phyloP scores from a whole-genome alignment of 129 eudicot species.

The Centaurea solstitialis region DNA sequence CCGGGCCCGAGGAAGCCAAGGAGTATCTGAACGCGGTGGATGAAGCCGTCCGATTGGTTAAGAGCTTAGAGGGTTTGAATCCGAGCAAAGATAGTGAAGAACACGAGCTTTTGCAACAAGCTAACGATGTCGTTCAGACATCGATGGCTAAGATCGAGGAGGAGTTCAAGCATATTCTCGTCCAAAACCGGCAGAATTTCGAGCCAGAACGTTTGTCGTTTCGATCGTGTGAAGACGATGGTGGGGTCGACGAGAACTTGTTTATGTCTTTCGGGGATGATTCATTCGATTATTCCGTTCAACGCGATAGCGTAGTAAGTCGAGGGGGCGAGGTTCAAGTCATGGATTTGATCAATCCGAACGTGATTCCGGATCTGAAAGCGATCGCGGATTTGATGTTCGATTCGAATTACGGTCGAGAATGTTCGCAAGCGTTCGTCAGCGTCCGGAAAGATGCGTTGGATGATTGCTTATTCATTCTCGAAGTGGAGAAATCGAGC shows the following conservation, averaged over 20 bases:
- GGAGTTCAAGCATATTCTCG: slow-evolving; percentile 74
- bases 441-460: slow-evolving; percentile 73
- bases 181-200: slow-evolving; percentile 74
- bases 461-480: slow-evolving; percentile 68
- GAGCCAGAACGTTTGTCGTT: slow-evolving; percentile 82
- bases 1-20: slow-evolving; percentile 58
- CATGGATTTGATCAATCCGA: slow-evolving; percentile 66
- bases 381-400: slow-evolving; percentile 69
- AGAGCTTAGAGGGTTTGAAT: slow-evolving; percentile 56
- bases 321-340: slow-evolving; percentile 58
- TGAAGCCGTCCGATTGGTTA: slow-evolving; percentile 47
- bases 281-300: slow-evolving; percentile 58
- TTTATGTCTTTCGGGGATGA: slow-evolving; percentile 73
- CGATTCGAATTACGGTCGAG: slow-evolving; percentile 63
- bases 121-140: slow-evolving; percentile 75
- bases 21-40: slow-evolving; percentile 64
- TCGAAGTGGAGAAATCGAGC: slow-evolving; percentile 75
- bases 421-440: slow-evolving; percentile 66
- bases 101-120: slow-evolving; percentile 39
- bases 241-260: slow-evolving; percentile 49
- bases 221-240: slow-evolving; percentile 81
- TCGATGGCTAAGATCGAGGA: slow-evolving; percentile 73
- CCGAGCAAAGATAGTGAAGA: slow-evolving; percentile 41
- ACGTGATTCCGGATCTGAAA: slow-evolving; percentile 66
- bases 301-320: slow-evolving; percentile 67